A percentile compares a stretch with the other conserved stretches of the same genome.
Evolutionary conservation across 768 basidiomycete genomes (phyloP).

Genomic region (Symmetrospora coprosmae): DNA sequence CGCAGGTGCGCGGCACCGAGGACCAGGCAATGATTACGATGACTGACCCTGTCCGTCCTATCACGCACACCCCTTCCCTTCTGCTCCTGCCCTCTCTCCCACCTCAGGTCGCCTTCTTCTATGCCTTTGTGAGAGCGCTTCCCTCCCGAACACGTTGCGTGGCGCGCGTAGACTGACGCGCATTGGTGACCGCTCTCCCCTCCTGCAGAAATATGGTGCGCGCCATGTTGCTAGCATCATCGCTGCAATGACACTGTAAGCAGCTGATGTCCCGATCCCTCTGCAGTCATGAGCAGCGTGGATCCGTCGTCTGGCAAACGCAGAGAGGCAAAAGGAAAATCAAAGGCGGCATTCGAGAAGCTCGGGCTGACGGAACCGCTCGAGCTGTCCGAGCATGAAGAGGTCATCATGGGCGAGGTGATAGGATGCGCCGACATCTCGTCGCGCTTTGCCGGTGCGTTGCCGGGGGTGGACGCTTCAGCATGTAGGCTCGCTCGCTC

Average conservation of each 20-base stretch:
- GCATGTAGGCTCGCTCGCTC: neutral
- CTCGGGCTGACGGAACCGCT: constrained; percentile 43
- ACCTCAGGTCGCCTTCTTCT: constrained; percentile 37
- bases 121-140: constrained; percentile 33
- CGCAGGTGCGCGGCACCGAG: constrained; percentile 32
- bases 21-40: neutral
- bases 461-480: neutral
- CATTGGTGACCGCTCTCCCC: neutral
- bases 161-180: neutral
- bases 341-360: constrained; percentile 36
- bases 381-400: constrained; percentile 82
- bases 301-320: constrained; percentile 35
- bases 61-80: too few species aligned
- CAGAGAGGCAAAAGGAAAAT: constrained; percentile 37
- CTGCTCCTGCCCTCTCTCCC: neutral
- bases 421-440: constrained; percentile 81
- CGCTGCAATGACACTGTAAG: neutral
- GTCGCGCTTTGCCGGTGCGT: constrained; percentile 56
- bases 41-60: too few species aligned
- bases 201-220: neutral
- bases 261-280: neutral
- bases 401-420: constrained; percentile 77
- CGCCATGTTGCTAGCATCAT: neutral
- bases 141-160: neutral
- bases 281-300: constrained; percentile 36